A percentile compares a stretch with the other conserved stretches of the same genome.
These are phyloP conservation scores for Dictyostelium intermedium DNA, from an alignment of 78 protist genomes.

Conservation along the genomic window DNA sequence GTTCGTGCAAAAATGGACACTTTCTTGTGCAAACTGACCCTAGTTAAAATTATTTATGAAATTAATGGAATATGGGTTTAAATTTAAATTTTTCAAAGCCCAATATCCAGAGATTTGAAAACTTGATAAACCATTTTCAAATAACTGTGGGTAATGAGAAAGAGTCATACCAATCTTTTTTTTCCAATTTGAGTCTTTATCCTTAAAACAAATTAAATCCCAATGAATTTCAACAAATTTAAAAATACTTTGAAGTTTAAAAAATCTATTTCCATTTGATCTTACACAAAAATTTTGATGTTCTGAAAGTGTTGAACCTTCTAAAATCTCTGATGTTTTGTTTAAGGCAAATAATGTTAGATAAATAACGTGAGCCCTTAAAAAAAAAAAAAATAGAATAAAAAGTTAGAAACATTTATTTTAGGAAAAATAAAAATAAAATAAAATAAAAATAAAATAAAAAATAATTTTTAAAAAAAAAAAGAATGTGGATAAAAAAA, in stretches of 20 bases:
- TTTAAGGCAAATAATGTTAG: conserved; percentile 33
- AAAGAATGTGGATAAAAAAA: background rate
- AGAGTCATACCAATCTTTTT: conserved; percentile 70
- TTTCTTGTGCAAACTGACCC: too few relatives aligned
- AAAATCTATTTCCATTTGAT: conserved; percentile 50
- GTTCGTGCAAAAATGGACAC: too few relatives aligned
- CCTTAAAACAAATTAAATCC: conserved; percentile 54
- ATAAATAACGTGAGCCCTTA: conserved; percentile 59
- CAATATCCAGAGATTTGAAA: conserved; percentile 74
- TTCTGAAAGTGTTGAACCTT: background rate
- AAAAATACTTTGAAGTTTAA: conserved; percentile 49
- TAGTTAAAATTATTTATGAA: background rate
- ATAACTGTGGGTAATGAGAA: conserved; percentile 21
- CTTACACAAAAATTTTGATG: background rate
- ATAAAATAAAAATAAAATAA: background rate
- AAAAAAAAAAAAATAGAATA: background rate
- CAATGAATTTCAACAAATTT: conserved; percentile 58
- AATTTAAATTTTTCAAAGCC: conserved; percentile 20
- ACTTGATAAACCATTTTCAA: conserved; percentile 43
- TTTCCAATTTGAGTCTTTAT: conserved; percentile 58
- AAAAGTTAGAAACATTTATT: background rate
- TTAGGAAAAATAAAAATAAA: background rate
- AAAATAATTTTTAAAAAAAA: too few relatives aligned
- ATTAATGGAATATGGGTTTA: conserved; percentile 37
- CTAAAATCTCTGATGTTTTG: conserved; percentile 5